These are phyloP conservation scores for Huntiella savannae DNA, from an alignment of 2,329 filamentous ascomycete species.

Conservation along the genomic window DNA sequence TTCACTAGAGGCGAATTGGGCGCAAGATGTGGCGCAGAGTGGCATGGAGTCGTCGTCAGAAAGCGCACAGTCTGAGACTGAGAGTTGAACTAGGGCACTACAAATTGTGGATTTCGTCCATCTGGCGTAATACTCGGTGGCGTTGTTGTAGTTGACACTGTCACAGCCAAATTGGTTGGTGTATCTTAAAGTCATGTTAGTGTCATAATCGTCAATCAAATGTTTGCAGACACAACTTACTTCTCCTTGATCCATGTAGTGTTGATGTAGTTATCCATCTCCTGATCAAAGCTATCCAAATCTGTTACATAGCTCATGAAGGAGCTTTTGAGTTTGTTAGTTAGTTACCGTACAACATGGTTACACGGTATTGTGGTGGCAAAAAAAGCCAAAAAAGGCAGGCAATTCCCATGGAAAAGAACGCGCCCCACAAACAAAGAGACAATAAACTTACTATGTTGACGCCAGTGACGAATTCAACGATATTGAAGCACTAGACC, in stretches of 20 bases:
- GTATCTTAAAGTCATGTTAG: constrained; percentile 40
- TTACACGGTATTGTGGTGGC: not conserved
- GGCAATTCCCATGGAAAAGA: not conserved
- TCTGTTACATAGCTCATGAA: constrained; percentile 72
- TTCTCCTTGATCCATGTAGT: constrained; percentile 58
- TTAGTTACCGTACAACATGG: not conserved
- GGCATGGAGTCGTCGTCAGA: constrained; percentile 46
- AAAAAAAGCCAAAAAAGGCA: not conserved
- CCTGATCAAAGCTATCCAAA: constrained; percentile 55
- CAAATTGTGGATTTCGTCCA: constrained; percentile 86
- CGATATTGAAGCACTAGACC: constrained; percentile 9
- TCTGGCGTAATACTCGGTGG: constrained; percentile 70
- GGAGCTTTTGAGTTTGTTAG: constrained; percentile 32
- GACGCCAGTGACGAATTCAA: constrained; percentile 5
- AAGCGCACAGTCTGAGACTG: constrained; percentile 48
- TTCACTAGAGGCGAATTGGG: constrained; percentile 74
- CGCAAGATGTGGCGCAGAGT: constrained; percentile 77
- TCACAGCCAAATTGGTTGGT: constrained; percentile 62
- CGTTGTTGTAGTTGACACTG: constrained; percentile 56
- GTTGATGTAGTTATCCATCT: constrained; percentile 53
- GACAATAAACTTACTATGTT: constrained; percentile 9
- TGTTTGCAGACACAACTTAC: constrained; percentile 30
- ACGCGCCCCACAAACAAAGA: too few relatives aligned
- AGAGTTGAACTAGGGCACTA: constrained; percentile 86
- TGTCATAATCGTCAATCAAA: not conserved